phyloP scores from a whole-genome alignment of 805 yeast genomes.

The Ogataea chonburiensis region DNA sequence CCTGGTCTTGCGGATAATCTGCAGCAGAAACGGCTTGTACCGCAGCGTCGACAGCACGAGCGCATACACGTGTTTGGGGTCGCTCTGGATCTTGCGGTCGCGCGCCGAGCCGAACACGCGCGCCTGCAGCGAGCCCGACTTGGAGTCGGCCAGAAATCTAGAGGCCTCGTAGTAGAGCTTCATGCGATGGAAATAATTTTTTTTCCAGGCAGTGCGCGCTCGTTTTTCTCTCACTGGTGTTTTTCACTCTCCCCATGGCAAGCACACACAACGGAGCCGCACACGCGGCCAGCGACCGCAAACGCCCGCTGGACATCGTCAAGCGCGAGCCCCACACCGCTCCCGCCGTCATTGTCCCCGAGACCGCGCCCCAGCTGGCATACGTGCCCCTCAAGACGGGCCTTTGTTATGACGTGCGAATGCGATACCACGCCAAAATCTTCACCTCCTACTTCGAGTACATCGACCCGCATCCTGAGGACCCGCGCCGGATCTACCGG shows the following conservation, averaged over 20 bases:
- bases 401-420: slow-evolving; percentile 90
- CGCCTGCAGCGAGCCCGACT: slow-evolving; percentile 54
- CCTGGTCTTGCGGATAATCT: slow-evolving; percentile 64
- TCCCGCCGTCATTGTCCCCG: slow-evolving; percentile 47
- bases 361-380: slow-evolving; percentile 61
- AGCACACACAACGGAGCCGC: slow-evolving; percentile 1
- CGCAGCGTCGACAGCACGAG: slow-evolving; percentile 74
- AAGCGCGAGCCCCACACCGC: slow-evolving; percentile 9
- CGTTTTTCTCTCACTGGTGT: slow-evolving; percentile 1
- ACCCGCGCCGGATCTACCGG: slow-evolving; percentile 92
- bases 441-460: slow-evolving; percentile 90
- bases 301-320: slow-evolving; percentile 8
- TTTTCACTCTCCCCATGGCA: slow-evolving; percentile 2
- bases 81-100: slow-evolving; percentile 47
- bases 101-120: slow-evolving; percentile 52
- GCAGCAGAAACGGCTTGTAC: slow-evolving; percentile 61
- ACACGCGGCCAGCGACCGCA: slow-evolving; percentile 5
- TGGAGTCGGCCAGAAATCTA: slow-evolving; percentile 40
- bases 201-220: slow-evolving; percentile 17
- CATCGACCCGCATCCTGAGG: slow-evolving; percentile 98
- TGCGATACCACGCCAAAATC: slow-evolving; percentile 95
- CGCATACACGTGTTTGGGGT: slow-evolving; percentile 87
- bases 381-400: slow-evolving; percentile 86
- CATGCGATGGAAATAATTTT: slow-evolving; percentile 32
- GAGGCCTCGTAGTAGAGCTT: slow-evolving; percentile 43